Conservation (phyloP, 139 green algal species). For the Mesotaenium endlicherianum region DNA sequence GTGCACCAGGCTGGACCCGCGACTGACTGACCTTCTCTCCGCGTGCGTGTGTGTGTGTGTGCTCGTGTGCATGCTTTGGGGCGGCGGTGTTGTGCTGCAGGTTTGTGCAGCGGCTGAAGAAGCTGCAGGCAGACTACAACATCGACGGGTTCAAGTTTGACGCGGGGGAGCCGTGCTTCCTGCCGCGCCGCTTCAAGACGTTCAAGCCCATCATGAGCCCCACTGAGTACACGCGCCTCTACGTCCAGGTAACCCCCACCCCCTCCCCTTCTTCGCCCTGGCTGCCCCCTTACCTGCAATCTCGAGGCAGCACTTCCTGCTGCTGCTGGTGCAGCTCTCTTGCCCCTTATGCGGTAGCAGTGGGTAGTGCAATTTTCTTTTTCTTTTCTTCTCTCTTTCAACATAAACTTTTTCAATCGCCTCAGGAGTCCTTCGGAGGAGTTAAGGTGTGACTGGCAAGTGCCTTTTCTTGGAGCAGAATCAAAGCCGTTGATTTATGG, state of each 20-base stretch:
- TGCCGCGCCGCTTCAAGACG: conserved; percentile 57
- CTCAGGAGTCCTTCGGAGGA: no score
- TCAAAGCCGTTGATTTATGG: no score
- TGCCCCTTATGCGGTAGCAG: no score
- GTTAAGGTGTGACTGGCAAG: no score
- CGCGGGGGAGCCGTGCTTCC: conserved; percentile 71
- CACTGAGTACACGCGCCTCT: conserved; percentile 65
- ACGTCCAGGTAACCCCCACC: conserved; percentile 43
- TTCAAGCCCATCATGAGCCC: conserved; percentile 55
- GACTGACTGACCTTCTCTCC: no score
- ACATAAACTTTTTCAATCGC: no score
- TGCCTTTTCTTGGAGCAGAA: no score
- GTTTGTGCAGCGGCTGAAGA: conserved; percentile 58
- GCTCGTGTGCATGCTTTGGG: no score
- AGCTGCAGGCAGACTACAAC: conserved; percentile 54
- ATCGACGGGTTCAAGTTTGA: conserved; percentile 77
- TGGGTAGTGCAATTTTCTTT: no score
- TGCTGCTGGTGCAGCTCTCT: no score
- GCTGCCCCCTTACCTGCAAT: background rate
- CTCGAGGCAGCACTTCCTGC: no score
- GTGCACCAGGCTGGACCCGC: no score
- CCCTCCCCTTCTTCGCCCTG: background rate
- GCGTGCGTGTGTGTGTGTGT: background rate
- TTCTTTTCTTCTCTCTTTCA: background rate
- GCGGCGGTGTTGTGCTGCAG: background rate